Base-by-base conservation (phyloP, 208 protist genomes). In the Crithidia sp. region DNA sequence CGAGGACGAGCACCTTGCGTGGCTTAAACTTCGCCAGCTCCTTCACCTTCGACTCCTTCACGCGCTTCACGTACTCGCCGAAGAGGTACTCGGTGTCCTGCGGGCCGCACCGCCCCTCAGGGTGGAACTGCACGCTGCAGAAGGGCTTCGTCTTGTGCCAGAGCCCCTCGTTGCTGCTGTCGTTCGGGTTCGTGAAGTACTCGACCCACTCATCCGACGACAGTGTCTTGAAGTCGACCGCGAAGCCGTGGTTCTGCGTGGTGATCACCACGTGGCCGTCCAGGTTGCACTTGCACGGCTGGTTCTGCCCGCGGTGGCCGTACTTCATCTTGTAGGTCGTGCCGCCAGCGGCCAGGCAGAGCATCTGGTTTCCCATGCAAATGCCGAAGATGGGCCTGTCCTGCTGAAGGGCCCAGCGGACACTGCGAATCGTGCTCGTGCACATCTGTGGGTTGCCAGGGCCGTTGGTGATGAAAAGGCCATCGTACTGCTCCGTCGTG, bases 361-460 rank as follows among this genome's bases (percentile, higher is more conserved):
- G 81, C 70, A 99, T 94, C 82, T 99, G 98, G 87, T 99, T 99
- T 52, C 98, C 99, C 76, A 99, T 98, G 88, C 99, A 99, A 74
- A 99, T 99, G 69, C 98, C 98, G 61, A 99, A 99, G 58, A 99
- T 96, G 53, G 98, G 97, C 81, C 96, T 98, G 39, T 88, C 81
- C 81, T 90, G 84, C 64, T 87, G 83, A 14, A 94, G 76, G 6
- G 91, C 92, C 77, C 96, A 97, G 45, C 89, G 83, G 55, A 99
- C 86, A 84, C 94, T 94, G 59, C 94, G 88, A 68, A 99, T 99
- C 8, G 98, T 99, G 39, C 69, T 77, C 44, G 93, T 84, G 78
- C 82, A 94, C 77, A 96, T 80, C 66, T 92, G 83, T 71, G 97
- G 95, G 79, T 98, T 93, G 55, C 95, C 96, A 55, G 97, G 97